These are phyloP conservation scores for Cryptococcus hybrid DNA, from an alignment of 1,284 basidiomycete genomes.

Conservation along the genomic window DNA sequence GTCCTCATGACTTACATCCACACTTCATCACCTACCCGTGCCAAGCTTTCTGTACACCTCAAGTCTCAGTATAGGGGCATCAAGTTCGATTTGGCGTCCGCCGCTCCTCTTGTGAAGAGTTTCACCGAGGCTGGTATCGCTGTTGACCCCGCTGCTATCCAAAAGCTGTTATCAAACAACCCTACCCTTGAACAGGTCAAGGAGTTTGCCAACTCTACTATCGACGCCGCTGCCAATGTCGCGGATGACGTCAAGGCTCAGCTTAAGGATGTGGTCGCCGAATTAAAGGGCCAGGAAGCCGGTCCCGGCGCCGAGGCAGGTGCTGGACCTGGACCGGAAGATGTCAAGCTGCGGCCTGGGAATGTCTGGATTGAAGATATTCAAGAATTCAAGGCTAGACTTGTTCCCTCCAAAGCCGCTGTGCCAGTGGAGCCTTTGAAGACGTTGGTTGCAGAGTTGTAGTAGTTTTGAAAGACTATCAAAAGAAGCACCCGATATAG, in stretches of 20 bases:
- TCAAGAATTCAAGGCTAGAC: slow-evolving; percentile 65
- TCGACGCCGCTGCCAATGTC: slow-evolving; percentile 41
- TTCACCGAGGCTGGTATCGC: slow-evolving; percentile 58
- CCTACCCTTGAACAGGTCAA: slow-evolving; percentile 57
- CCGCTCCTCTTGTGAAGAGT: slow-evolving; percentile 61
- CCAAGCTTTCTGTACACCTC: slow-evolving; percentile 80
- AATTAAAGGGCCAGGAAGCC: slow-evolving; percentile 50
- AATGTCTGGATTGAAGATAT: slow-evolving; percentile 68
- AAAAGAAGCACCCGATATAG: too few species aligned
- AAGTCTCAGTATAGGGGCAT: slow-evolving; percentile 57
- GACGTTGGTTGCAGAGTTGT: not conserved
- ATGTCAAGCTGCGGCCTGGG: slow-evolving; percentile 54
- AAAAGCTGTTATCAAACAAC: slow-evolving; percentile 54
- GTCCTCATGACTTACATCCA: slow-evolving; percentile 72
- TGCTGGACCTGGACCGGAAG: slow-evolving; percentile 45
- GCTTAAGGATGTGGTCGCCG: slow-evolving; percentile 58
- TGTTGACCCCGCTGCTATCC: slow-evolving; percentile 55
- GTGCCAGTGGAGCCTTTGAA: slow-evolving; percentile 50
- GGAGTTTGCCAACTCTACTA: slow-evolving; percentile 59
- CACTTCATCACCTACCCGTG: slow-evolving; percentile 64
- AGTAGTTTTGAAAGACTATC: too few species aligned
- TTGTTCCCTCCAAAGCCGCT: slow-evolving; percentile 54
- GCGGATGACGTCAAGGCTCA: slow-evolving; percentile 54
- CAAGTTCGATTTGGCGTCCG: slow-evolving; percentile 66
- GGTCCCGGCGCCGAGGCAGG: slow-evolving; percentile 50